Evolutionary conservation across 1,284 basidiomycete species (phyloP).

Genomic region (Ceratobasidium sp.): DNA sequence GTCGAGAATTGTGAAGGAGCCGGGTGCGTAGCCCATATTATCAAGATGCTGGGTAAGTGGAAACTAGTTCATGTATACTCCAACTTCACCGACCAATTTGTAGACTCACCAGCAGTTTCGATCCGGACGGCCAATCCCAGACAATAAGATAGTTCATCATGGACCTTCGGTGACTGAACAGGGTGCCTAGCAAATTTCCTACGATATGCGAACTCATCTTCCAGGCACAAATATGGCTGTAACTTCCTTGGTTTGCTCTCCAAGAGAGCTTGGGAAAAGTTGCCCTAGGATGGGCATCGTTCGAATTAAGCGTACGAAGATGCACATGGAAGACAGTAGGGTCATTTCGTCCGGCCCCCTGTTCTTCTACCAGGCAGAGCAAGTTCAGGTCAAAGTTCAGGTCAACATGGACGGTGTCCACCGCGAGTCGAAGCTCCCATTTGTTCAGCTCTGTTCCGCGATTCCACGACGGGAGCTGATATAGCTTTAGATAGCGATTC

Average conservation of each 20-base stretch:
- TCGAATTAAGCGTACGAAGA: conserved; percentile 22
- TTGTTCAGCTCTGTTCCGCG: conserved; percentile 7
- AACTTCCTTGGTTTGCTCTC: neutral
- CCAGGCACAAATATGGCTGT: neutral
- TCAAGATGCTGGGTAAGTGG: neutral
- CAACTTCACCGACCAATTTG: neutral
- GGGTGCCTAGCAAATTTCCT: neutral
- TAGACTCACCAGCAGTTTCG: neutral
- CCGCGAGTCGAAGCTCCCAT: conserved; percentile 6
- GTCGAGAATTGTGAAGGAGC: neutral
- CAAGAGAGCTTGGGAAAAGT: neutral
- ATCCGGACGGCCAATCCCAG: conserved; percentile 28
- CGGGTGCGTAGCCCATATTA: neutral
- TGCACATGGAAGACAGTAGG: neutral
- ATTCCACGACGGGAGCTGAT: conserved; percentile 27
- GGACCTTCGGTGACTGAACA: neutral
- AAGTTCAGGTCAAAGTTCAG: conserved; percentile 14
- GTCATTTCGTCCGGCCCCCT: neutral
- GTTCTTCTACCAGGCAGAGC: neutral
- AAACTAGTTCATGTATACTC: neutral
- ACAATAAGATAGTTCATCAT: neutral
- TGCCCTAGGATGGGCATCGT: conserved; percentile 14
- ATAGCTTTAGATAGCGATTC: neutral
- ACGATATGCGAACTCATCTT: conserved; percentile 6
- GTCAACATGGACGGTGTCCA: conserved; percentile 15